These are phyloP conservation scores for Penicillium fuscoglaucum DNA, from an alignment of 2,329 filamentous ascomycete species.

Conservation along the genomic window DNA sequence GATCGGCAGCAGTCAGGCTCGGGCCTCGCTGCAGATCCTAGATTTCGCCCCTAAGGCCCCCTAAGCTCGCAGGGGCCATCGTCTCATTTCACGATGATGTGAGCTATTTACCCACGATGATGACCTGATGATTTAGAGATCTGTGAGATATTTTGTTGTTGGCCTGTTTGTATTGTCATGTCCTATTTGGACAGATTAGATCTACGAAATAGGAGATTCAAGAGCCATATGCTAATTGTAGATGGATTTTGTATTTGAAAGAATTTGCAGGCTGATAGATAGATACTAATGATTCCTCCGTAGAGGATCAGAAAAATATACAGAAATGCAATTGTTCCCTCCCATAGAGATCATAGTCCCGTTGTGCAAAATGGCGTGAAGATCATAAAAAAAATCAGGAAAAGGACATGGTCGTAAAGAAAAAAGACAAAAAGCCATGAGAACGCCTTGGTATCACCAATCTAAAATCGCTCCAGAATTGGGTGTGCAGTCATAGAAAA, in stretches of 20 bases:
- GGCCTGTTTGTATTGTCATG: background rate
- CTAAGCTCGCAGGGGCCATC: background rate
- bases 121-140: background rate
- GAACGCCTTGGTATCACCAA: conserved; percentile 25
- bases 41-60: background rate
- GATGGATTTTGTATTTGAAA: background rate
- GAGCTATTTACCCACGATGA: background rate
- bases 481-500: conserved; percentile 9
- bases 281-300: background rate
- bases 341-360: background rate
- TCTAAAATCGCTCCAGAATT: conserved; percentile 23
- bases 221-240: background rate
- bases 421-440: conserved; percentile 10
- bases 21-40: background rate
- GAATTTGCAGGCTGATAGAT: background rate
- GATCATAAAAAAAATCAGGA: conserved; percentile 14
- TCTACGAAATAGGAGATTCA: background rate
- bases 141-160: background rate
- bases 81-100: background rate
- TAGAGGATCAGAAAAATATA: conserved; percentile 3
- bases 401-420: conserved; percentile 15
- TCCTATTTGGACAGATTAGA: background rate
- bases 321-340: conserved; percentile 6
- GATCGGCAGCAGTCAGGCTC: background rate
- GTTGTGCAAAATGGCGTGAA: conserved; percentile 5